Evolutionary conservation across 176 grass and related monocot genomes (phyloP).

Genomic region (Cymbopogon citratus): DNA sequence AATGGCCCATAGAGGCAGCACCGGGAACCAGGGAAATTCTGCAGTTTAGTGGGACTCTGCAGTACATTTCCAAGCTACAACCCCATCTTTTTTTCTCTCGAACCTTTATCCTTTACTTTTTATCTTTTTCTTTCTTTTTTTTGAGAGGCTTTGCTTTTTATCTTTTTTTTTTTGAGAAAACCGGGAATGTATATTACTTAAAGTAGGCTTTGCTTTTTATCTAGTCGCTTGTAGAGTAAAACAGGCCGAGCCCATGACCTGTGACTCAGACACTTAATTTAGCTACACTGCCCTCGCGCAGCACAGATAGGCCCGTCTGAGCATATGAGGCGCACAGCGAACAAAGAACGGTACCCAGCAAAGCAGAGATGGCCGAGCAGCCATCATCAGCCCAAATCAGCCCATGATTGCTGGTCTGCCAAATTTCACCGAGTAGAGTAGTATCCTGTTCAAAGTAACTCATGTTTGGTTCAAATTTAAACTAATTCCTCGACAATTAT

Average conservation of each 20-base stretch:
- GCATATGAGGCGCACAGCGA: not conserved
- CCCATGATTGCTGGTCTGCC: not conserved
- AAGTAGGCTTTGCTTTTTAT: too few species aligned
- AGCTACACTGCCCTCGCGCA: not conserved
- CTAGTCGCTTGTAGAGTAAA: not conserved
- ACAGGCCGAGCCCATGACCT: not conserved
- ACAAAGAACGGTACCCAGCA: too few species aligned
- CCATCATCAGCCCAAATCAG: not conserved
- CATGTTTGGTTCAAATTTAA: not conserved
- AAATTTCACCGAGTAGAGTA: not conserved
- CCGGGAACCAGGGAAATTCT: too few species aligned
- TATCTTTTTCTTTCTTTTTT: too few species aligned
- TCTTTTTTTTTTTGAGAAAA: too few species aligned
- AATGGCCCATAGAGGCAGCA: too few species aligned
- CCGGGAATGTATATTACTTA: too few species aligned
- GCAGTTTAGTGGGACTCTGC: too few species aligned
- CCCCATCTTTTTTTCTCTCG: too few species aligned
- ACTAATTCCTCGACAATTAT: not conserved
- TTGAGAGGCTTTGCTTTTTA: too few species aligned
- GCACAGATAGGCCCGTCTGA: not conserved
- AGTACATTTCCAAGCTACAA: too few species aligned
- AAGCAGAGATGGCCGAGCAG: not conserved
- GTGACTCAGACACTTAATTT: not conserved
- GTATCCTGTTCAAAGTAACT: not conserved
- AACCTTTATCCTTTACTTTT: too few species aligned